A percentile compares a stretch with the other conserved stretches of the same genome.
Conservation (phyloP, 2,329 filamentous ascomycete species). For the Colletotrichum plurivorum region DNA sequence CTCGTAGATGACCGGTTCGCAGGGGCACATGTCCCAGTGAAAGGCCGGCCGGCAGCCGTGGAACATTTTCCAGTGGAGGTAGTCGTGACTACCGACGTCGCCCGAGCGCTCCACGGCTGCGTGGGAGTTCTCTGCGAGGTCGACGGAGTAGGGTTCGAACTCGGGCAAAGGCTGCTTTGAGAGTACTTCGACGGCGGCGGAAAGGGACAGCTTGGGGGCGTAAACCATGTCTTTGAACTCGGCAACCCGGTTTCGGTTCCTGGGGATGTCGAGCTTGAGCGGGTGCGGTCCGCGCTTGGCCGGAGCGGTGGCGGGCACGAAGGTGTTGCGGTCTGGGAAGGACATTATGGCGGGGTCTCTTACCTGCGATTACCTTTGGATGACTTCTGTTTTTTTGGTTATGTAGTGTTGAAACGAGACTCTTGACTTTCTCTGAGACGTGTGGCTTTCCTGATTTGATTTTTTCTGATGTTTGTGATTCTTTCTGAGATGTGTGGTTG, state of each 20-base stretch:
- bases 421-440: no score
- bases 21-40: conserved; percentile 10
- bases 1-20: background rate
- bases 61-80: conserved; percentile 21
- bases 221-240: background rate
- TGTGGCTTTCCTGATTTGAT: no score
- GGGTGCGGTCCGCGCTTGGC: background rate
- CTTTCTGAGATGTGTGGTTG: no score
- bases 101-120: conserved; percentile 16
- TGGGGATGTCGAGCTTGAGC: background rate
- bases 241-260: background rate
- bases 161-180: background rate
- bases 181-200: background rate
- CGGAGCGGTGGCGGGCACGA: background rate
- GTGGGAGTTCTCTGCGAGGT: background rate
- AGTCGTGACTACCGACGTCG: conserved; percentile 14
- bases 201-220: background rate
- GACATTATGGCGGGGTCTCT: background rate
- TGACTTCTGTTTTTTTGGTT: background rate
- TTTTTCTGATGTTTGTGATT: no score
- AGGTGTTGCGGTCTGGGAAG: conserved; percentile 8
- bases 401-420: background rate
- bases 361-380: background rate
- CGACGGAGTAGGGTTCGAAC: background rate
- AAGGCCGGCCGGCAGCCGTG: conserved; percentile 3